Evolutionary conservation across 805 yeast genomes (phyloP).

Genomic region (Saturnispora bothae): DNA sequence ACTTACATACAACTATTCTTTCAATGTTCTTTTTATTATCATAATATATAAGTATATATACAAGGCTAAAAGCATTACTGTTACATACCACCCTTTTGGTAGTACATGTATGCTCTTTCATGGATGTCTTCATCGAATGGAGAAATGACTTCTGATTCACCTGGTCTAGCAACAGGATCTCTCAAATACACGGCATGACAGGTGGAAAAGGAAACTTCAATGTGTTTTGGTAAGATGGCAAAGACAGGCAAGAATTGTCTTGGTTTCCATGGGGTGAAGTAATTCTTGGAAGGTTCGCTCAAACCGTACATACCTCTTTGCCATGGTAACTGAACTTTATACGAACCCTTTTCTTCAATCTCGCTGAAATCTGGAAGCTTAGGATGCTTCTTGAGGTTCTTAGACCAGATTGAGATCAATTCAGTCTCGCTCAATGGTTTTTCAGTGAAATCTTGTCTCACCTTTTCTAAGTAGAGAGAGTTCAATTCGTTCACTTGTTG

Average conservation of each 20-base stretch:
- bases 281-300: slow-evolving; percentile 62
- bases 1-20: too few species aligned
- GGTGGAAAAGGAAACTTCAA: slow-evolving; percentile 81
- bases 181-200: slow-evolving; percentile 96
- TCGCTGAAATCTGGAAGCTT: slow-evolving; percentile 28
- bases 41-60: slow-evolving; percentile 4
- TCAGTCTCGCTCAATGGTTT: slow-evolving; percentile 22
- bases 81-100: slow-evolving; percentile 54
- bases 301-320: slow-evolving; percentile 75
- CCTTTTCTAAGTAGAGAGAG: slow-evolving; percentile 23
- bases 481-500: slow-evolving; percentile 27
- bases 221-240: slow-evolving; percentile 84
- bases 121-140: slow-evolving; percentile 78
- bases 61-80: not conserved
- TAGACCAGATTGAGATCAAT: slow-evolving; percentile 35
- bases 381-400: slow-evolving; percentile 32
- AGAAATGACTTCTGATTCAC: slow-evolving; percentile 88
- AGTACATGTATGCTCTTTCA: slow-evolving; percentile 92
- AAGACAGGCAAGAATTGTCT: slow-evolving; percentile 89
- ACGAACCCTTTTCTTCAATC: slow-evolving; percentile 24
- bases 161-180: slow-evolving; percentile 96
- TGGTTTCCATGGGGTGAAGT: slow-evolving; percentile 95
- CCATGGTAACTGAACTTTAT: slow-evolving; percentile 64
- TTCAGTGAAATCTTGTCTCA: slow-evolving; percentile 20
- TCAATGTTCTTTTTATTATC: not conserved